phyloP scores from a whole-genome alignment of 192 early-diverging fungal species.

The Lobosporangium transversale region DNA sequence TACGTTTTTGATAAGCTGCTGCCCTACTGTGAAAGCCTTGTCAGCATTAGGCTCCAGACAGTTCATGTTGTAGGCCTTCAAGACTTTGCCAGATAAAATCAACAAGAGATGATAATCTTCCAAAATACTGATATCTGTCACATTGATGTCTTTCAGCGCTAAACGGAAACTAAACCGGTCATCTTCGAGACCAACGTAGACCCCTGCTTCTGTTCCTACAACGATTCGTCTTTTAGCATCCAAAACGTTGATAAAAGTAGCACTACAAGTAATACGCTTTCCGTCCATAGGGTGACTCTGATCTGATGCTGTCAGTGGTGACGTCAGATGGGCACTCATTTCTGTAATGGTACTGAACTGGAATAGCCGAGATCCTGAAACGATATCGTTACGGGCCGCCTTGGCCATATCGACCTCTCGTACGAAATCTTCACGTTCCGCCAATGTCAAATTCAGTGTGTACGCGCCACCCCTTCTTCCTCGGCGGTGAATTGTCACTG shows the following conservation, averaged over 20 bases:
- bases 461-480: conserved; percentile 20
- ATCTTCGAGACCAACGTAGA: conserved; percentile 75
- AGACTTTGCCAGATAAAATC: conserved; percentile 65
- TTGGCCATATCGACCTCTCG: conserved; percentile 5
- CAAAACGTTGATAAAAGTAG: conserved; percentile 45
- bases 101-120: conserved; percentile 79
- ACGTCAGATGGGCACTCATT: conserved; percentile 6
- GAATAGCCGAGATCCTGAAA: conserved; percentile 11
- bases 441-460: conserved; percentile 8
- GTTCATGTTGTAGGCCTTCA: conserved; percentile 35
- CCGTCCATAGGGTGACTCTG: conserved; percentile 13
- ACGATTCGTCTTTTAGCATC: conserved; percentile 72
- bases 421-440: conserved; percentile 20
- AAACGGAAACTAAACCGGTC: conserved; percentile 23
- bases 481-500: conserved; percentile 24
- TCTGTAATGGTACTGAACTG: conserved; percentile 20
- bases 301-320: background rate
- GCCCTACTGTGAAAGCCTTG: conserved; percentile 20
- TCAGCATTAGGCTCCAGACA: conserved; percentile 33
- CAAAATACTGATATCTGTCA: conserved; percentile 83
- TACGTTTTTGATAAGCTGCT: conserved; percentile 22
- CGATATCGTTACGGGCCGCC: conserved; percentile 4
- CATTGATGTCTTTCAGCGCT: conserved; percentile 63
- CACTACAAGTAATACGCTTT: conserved; percentile 20
- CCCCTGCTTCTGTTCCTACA: conserved; percentile 84